Percentiles rank a stretch among this genome's conserved stretches.
These are phyloP conservation scores for Coemansia sp. DNA, from an alignment of 192 early-diverging fungal species.

Conservation along the genomic window DNA sequence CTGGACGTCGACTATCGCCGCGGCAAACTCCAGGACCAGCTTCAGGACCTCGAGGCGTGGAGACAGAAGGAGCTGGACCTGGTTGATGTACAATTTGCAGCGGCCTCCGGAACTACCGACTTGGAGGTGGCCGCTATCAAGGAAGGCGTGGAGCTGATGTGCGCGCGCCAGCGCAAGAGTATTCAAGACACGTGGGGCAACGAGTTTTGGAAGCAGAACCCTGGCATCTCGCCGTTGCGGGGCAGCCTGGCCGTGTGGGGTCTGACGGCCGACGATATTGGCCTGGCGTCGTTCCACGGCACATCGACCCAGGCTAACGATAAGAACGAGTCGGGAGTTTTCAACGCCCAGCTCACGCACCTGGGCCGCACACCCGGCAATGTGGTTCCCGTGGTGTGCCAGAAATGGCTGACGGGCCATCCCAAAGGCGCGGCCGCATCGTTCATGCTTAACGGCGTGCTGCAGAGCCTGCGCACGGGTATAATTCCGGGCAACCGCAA, in stretches of 20 bases:
- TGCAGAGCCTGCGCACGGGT: slow-evolving; percentile 79
- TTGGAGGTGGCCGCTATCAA: too few species aligned
- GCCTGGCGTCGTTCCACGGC: slow-evolving; percentile 69
- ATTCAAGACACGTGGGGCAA: slow-evolving; percentile 65
- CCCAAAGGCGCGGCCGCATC: slow-evolving; percentile 88
- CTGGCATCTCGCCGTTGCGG: slow-evolving; percentile 77
- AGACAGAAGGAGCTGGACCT: not conserved
- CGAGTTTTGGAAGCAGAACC: slow-evolving; percentile 75
- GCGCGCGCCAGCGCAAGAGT: slow-evolving; percentile 26
- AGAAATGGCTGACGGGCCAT: slow-evolving; percentile 89
- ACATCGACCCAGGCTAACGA: slow-evolving; percentile 93
- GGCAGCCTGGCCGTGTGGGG: slow-evolving; percentile 84
- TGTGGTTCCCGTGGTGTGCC: slow-evolving; percentile 74
- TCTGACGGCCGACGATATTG: slow-evolving; percentile 85
- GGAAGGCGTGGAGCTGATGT: not conserved
- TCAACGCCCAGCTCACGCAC: slow-evolving; percentile 81
- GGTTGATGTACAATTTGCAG: not conserved
- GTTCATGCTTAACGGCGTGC: slow-evolving; percentile 90
- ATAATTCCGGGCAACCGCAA: slow-evolving; percentile 94
- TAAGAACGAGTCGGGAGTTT: slow-evolving; percentile 85
- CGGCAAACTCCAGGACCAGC: slow-evolving; percentile 54
- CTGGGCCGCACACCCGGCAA: slow-evolving; percentile 84
- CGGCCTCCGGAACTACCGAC: not conserved
- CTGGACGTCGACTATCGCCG: slow-evolving; percentile 78
- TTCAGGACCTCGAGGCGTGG: slow-evolving; percentile 1